A percentile compares a stretch with the other conserved stretches of the same genome.
These are phyloP conservation scores for Mortierella sp. DNA, from an alignment of 371 early-diverging fungal species.

Conservation along the genomic window DNA sequence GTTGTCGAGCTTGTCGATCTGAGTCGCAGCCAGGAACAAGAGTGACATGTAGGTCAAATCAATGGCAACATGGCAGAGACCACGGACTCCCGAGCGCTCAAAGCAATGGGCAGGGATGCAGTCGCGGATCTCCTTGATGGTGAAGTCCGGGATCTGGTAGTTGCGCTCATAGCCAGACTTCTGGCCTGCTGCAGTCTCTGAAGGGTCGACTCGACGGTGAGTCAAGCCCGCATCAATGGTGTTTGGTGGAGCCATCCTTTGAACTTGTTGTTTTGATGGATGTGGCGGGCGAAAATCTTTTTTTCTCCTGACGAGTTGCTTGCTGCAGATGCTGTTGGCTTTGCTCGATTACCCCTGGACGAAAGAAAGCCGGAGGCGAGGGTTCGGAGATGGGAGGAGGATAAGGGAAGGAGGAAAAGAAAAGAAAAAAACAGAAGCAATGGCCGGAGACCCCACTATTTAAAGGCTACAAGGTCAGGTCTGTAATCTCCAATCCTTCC, in stretches of 20 bases:
- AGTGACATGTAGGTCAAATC: conserved; percentile 73
- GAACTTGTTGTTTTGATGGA: neutral
- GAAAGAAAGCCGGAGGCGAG: neutral
- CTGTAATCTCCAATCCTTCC: too few species aligned
- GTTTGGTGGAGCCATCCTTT: conserved; percentile 51
- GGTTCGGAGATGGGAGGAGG: neutral
- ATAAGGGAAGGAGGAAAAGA: conserved; percentile 8
- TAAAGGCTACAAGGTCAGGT: too few species aligned
- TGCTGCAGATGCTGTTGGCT: conserved; percentile 7
- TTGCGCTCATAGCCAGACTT: conserved; percentile 56
- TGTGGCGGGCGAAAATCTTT: conserved; percentile 6
- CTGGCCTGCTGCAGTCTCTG: conserved; percentile 2
- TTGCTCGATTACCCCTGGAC: neutral
- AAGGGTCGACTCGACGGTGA: conserved; percentile 31
- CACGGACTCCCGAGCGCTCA: conserved; percentile 76
- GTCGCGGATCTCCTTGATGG: conserved; percentile 89
- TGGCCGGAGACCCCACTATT: conserved; percentile 4
- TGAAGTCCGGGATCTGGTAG: conserved; percentile 76
- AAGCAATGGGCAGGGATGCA: conserved; percentile 89
- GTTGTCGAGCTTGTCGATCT: conserved; percentile 69
- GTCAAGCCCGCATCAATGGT: conserved; percentile 50
- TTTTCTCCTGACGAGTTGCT: conserved; percentile 1
- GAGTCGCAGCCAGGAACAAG: conserved; percentile 71
- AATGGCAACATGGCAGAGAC: conserved; percentile 74
- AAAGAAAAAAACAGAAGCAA: conserved; percentile 5